phyloP scores from a whole-genome alignment of 352 stramenopile species.

The Pythium volutum region DNA sequence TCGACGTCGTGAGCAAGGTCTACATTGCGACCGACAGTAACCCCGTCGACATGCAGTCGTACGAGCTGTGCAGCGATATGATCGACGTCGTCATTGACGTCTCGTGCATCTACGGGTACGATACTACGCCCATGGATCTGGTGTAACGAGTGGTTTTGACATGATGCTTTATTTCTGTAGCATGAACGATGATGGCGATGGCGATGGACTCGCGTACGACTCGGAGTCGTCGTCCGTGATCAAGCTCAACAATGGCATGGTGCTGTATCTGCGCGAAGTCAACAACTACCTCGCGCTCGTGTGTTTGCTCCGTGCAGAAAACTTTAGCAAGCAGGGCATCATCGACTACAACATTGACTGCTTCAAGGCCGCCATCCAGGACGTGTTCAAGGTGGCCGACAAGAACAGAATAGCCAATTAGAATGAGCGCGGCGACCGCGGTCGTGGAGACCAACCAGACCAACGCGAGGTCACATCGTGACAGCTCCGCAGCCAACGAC shows the following conservation, averaged over 20 bases:
- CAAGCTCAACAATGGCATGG: conserved; percentile 97
- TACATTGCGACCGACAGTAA: conserved; percentile 99
- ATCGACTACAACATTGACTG: conserved; percentile 99
- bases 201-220: conserved; percentile 94
- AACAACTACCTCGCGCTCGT: conserved; percentile 98
- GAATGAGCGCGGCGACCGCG: background rate
- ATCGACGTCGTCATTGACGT: conserved; percentile 99
- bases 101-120: conserved; percentile 98
- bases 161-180: conserved; percentile 21
- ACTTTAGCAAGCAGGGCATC: conserved; percentile 97
- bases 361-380: conserved; percentile 93
- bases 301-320: conserved; percentile 94
- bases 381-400: conserved; percentile 80
- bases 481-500: too few species aligned
- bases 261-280: conserved; percentile 93
- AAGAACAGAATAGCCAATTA: conserved; percentile 45
- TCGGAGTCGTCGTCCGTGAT: conserved; percentile 96
- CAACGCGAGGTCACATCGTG: background rate
- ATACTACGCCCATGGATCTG: too few species aligned
- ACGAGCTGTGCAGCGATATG: conserved; percentile 99
- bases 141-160: background rate
- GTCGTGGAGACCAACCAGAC: background rate
- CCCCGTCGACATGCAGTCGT: conserved; percentile 96
- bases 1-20: conserved; percentile 98
- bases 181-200: conserved; percentile 90